Conservation (phyloP, 2,329 filamentous ascomycete species). For the Endothia cerciana region DNA sequence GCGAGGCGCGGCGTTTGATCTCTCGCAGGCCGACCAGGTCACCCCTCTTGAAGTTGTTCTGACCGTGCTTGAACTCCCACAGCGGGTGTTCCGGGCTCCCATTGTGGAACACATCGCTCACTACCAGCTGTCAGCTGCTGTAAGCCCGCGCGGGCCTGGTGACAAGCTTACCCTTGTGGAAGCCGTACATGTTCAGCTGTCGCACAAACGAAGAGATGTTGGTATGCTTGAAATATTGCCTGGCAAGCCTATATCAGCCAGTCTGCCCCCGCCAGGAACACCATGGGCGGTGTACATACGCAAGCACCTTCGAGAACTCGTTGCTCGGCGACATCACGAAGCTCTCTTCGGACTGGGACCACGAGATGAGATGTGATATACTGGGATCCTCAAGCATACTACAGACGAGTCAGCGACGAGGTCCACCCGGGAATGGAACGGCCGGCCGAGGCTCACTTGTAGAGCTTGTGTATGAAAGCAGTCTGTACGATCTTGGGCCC, state of each 20-base stretch:
- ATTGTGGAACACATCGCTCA: constrained; percentile 97
- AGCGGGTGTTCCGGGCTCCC: constrained; percentile 90
- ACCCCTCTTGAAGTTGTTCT: constrained; percentile 94
- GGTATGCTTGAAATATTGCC: constrained; percentile 99
- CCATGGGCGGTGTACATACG: constrained; percentile 65
- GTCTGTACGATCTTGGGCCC: constrained; percentile 98
- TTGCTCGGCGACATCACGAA: constrained; percentile 98
- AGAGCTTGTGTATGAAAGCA: constrained; percentile 98
- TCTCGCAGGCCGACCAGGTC: constrained; percentile 89
- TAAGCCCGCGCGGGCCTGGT: constrained; percentile 5
- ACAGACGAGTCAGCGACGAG: constrained; percentile 26
- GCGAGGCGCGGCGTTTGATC: constrained; percentile 91
- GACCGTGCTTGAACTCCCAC: constrained; percentile 99
- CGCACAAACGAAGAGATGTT: constrained; percentile 98
- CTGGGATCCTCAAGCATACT: constrained; percentile 96
- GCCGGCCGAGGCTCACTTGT: constrained; percentile 68
- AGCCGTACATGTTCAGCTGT: constrained; percentile 99
- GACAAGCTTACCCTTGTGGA: constrained; percentile 83
- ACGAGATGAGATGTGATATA: constrained; percentile 95
- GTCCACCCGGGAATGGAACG: neutral
- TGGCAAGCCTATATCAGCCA: constrained; percentile 42
- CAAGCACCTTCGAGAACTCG: constrained; percentile 96
- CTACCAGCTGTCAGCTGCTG: constrained; percentile 51
- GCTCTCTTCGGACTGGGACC: constrained; percentile 91
- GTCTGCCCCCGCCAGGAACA: constrained; percentile 22